Evolutionary conservation across 2,329 filamentous ascomycete species (phyloP).

Genomic region (Xylaria sp.): DNA sequence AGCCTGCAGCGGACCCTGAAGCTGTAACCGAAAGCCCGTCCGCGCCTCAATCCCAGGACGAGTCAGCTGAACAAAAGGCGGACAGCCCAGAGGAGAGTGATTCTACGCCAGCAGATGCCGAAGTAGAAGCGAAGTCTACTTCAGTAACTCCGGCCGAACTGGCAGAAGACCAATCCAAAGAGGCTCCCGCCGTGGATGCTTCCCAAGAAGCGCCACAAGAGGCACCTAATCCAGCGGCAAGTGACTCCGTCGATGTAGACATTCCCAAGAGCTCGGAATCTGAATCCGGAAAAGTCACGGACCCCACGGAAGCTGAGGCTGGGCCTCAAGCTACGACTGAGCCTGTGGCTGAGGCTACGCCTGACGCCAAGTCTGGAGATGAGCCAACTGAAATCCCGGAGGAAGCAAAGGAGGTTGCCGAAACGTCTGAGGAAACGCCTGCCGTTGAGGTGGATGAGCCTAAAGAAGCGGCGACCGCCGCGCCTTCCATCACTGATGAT

Average conservation of each 20-base stretch:
- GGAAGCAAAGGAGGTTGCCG: slow-evolving; percentile 3
- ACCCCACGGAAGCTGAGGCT: background rate
- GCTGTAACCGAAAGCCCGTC: slow-evolving; percentile 13
- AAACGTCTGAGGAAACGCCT: slow-evolving; percentile 15
- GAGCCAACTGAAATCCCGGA: slow-evolving; percentile 9
- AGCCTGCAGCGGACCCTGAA: slow-evolving; percentile 14
- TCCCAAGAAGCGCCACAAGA: slow-evolving; percentile 20
- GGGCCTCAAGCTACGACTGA: slow-evolving; percentile 1
- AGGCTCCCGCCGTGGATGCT: slow-evolving; percentile 8
- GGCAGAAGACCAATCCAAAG: slow-evolving; percentile 7
- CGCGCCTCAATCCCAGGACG: slow-evolving; percentile 11
- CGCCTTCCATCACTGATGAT: background rate
- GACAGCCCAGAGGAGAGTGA: slow-evolving; percentile 17
- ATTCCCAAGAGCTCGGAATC: slow-evolving; percentile 22
- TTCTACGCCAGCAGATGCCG: slow-evolving; percentile 12
- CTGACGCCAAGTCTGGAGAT: slow-evolving; percentile 7
- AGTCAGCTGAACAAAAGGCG: slow-evolving; percentile 10
- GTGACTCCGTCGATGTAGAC: slow-evolving; percentile 18
- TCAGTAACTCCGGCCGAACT: slow-evolving; percentile 9
- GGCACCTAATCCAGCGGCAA: slow-evolving; percentile 10
- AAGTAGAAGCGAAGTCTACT: slow-evolving; percentile 13
- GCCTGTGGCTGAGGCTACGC: background rate
- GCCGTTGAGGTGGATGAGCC: slow-evolving; percentile 14
- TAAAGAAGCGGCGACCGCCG: slow-evolving; percentile 13
- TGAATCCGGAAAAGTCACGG: background rate